phyloP scores from a whole-genome alignment of 768 basidiomycete genomes.

The Phanerodontia chrysosporium region DNA sequence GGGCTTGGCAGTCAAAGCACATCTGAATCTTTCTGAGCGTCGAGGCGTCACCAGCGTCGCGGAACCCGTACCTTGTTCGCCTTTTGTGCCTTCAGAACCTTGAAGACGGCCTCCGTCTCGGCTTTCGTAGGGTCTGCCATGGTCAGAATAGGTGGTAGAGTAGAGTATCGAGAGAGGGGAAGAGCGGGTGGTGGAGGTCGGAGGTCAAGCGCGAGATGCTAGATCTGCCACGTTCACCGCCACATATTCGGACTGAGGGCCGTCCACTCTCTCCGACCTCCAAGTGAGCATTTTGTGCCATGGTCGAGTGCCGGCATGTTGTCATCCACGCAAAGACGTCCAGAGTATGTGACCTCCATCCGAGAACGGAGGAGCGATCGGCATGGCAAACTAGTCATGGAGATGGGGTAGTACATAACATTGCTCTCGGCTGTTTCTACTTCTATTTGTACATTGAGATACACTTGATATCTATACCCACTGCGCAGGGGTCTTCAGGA shows the following conservation, averaged over 20 bases:
- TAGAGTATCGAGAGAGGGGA: not conserved
- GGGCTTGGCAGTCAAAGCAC: slow-evolving; percentile 94
- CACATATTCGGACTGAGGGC: not conserved
- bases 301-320: no score
- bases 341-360: not conserved
- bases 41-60: not conserved
- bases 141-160: not conserved
- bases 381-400: not conserved
- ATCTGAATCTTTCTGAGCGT: slow-evolving; percentile 37
- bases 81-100: slow-evolving; percentile 76
- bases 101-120: slow-evolving; percentile 86
- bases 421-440: not conserved
- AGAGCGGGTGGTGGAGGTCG: not conserved
- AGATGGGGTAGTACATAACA: not conserved
- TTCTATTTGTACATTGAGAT: slow-evolving; percentile 5
- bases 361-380: not conserved
- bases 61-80: slow-evolving; percentile 67
- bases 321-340: no score
- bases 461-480: slow-evolving; percentile 31
- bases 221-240: not conserved
- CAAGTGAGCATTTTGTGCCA: no score
- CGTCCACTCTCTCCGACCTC: no score
- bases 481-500: slow-evolving; percentile 44
- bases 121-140: slow-evolving; percentile 81
- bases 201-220: not conserved